Conservation (phyloP, 1,284 basidiomycete genomes). For the Pseudozyma thailandica region DNA sequence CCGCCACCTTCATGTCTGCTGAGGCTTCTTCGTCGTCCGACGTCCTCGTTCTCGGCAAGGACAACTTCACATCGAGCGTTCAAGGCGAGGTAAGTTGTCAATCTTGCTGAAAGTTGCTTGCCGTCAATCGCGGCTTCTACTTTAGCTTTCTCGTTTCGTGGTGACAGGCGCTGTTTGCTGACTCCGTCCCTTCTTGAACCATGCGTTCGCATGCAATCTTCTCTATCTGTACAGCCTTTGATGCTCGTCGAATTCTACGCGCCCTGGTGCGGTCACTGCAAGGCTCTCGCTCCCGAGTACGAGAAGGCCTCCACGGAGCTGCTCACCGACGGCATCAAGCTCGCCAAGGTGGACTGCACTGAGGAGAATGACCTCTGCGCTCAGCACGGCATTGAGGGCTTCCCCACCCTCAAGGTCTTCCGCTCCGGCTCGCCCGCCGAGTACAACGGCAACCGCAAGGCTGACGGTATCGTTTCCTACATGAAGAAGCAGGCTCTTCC, state of each 20-base stretch:
- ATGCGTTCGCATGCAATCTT: not conserved
- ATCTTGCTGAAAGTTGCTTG: not conserved
- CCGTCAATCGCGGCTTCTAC: not conserved
- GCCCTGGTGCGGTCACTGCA: slow-evolving; percentile 83
- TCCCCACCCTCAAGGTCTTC: slow-evolving; percentile 92
- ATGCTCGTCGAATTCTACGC: slow-evolving; percentile 97
- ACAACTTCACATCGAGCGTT: slow-evolving; percentile 79
- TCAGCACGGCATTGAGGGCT: slow-evolving; percentile 84
- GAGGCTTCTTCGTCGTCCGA: slow-evolving; percentile 77
- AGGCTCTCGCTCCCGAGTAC: slow-evolving; percentile 78
- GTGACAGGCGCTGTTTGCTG: not conserved
- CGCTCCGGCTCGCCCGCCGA: slow-evolving; percentile 79
- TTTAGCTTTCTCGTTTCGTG: not conserved
- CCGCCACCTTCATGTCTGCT: slow-evolving; percentile 69
- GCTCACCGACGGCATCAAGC: slow-evolving; percentile 84
- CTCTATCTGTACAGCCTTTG: slow-evolving; percentile 72
- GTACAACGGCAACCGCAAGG: slow-evolving; percentile 89
- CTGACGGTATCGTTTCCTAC: slow-evolving; percentile 95
- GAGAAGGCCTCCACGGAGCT: slow-evolving; percentile 93
- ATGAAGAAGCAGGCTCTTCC: slow-evolving; percentile 99
- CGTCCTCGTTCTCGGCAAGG: slow-evolving; percentile 79
- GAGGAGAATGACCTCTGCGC: slow-evolving; percentile 72
- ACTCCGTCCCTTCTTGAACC: not conserved
- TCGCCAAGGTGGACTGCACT: slow-evolving; percentile 79
- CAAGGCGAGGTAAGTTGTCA: slow-evolving; percentile 70